Base-by-base conservation (phyloP, 257 asterid genomes). In the Nicotiana undulata region DNA sequence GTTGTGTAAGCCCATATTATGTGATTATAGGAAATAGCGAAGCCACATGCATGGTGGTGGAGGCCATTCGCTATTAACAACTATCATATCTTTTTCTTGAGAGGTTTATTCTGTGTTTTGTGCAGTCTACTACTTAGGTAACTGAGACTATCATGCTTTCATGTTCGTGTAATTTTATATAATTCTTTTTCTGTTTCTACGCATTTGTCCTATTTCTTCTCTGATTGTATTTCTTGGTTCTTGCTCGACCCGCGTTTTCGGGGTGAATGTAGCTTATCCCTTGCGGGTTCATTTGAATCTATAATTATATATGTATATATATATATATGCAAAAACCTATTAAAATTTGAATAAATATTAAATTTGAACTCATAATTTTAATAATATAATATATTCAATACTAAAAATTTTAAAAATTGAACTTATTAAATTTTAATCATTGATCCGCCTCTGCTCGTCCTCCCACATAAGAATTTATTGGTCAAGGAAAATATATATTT, bases 11-110 rank as follows among this genome's bases (percentile, higher is more conserved):
- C 59, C 72, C 53, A 32, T 72, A 37, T 17, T 52, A 5, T 59
- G 24, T 37, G 15, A 56, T 34, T 34, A 37, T 37, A 49, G 72
- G 65, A 82, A 76, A 53, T 63, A 84, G 82, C 84, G 84, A 81
- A 75, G 67, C 51, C 95, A 92, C 93, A 91, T 91, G 94, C 93
- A 91, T 89, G 94, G 92, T 87, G 89, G 89, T 72, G 78, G 61
- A 80, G 86, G 85, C 90, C 91, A 88, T 82, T 85, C 79, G 12
- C 46, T 55, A n/a, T 29, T 64, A 72, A 81, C 80, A 53, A 84
- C 46, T 60, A 74, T 86, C 84, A 79, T 82, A 75, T 58, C 82
- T 84, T 85, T 85, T 86, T 83, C 70, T 83, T 87, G 79, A 83
- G 76, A 87, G 87, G 55, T 76, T 85, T 87, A 65, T 86, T 84